These are phyloP conservation scores for Fusarium sp. DNA, from an alignment of 2,329 filamentous ascomycete genomes.

Conservation along the genomic window DNA sequence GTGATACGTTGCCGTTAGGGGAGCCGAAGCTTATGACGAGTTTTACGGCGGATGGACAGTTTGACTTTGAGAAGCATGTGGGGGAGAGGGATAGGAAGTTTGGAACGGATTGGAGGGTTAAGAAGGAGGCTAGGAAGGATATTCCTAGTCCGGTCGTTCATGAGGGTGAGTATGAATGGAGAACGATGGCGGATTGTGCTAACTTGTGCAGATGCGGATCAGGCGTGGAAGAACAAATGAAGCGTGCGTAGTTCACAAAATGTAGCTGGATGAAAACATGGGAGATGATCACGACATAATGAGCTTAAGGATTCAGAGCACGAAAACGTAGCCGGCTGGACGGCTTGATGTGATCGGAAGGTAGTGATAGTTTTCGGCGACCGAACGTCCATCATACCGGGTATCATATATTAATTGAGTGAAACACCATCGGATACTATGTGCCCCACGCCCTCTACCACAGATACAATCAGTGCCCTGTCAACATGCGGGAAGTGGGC, in stretches of 20 bases:
- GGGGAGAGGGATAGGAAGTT: slow-evolving; percentile 58
- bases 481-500: neutral
- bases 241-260: fast-evolving
- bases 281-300: fast-evolving
- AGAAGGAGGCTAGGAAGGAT: slow-evolving; percentile 55
- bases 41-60: slow-evolving; percentile 59
- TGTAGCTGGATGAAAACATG: fast-evolving
- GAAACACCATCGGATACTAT: neutral
- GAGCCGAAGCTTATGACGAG: slow-evolving; percentile 65
- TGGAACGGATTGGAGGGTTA: slow-evolving; percentile 55
- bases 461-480: fast-evolving
- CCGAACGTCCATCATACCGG: slow-evolving; percentile 7
- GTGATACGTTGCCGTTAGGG: slow-evolving; percentile 66
- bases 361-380: neutral
- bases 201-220: slow-evolving; percentile 35
- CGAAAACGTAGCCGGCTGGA: fast-evolving
- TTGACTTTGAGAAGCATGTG: slow-evolving; percentile 57
- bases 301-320: fast-evolving
- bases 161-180: slow-evolving; percentile 44
- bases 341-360: neutral
- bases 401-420: slow-evolving; percentile 23
- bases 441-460: neutral
- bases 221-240: slow-evolving; percentile 33
- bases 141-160: slow-evolving; percentile 56
- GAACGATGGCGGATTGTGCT: neutral